Evolutionary conservation across 495 filamentous ascomycete genomes (phyloP).

Genomic region (Cladorrhinum samala): DNA sequence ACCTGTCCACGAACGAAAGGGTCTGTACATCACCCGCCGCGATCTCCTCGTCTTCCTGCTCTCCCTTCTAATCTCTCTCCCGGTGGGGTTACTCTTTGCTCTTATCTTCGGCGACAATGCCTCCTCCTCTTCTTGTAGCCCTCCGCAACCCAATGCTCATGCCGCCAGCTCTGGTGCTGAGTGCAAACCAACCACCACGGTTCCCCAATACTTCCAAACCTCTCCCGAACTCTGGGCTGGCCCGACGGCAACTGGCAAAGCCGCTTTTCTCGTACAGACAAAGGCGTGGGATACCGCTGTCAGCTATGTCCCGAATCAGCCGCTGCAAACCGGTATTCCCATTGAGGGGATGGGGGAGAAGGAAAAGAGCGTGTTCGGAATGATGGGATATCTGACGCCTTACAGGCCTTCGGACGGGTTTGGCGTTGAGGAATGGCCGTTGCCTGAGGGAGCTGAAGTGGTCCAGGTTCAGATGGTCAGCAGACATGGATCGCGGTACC

Average conservation of each 20-base stretch:
- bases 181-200: conserved; percentile 10
- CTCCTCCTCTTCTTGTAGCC: not conserved
- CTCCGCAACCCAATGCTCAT: not conserved
- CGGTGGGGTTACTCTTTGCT: not conserved
- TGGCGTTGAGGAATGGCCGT: conserved; percentile 50
- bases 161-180: not conserved
- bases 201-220: conserved; percentile 54
- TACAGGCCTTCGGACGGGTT: conserved; percentile 44
- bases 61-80: not conserved
- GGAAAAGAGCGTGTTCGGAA: conserved; percentile 51
- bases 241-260: conserved; percentile 50
- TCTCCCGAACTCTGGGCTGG: conserved; percentile 40
- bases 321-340: conserved; percentile 52
- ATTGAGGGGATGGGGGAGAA: conserved; percentile 23
- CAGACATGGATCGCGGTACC: conserved; percentile 74
- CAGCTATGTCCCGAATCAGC: conserved; percentile 46
- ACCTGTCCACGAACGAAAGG: not conserved
- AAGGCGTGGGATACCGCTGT: conserved; percentile 46
- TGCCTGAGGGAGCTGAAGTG: conserved; percentile 51
- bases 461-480: conserved; percentile 61
- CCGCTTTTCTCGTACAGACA: conserved; percentile 52
- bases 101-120: not conserved
- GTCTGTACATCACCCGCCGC: not conserved
- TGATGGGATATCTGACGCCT: conserved; percentile 44
- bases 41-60: not conserved